A percentile compares a stretch with the other conserved stretches of the same genome.
Evolutionary conservation across 83 land plant genomes (phyloP).

Genomic region (Isoetes engelmannii): DNA sequence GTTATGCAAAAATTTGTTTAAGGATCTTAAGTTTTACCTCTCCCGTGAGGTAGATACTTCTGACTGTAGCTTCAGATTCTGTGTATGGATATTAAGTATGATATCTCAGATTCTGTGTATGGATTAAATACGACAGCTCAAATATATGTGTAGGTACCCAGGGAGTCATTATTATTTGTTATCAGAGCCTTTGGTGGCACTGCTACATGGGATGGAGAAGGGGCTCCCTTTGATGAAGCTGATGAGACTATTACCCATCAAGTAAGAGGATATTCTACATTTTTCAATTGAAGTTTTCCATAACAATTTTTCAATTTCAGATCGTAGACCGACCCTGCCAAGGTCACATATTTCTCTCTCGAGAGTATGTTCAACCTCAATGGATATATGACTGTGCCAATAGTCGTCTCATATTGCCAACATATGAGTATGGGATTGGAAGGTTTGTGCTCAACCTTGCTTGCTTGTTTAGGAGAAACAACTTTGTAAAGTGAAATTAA

Average conservation of each 20-base stretch:
- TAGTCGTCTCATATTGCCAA: slow-evolving; percentile 61
- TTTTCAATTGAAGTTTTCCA: not conserved
- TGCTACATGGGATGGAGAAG: slow-evolving; percentile 94
- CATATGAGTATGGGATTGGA: slow-evolving; percentile 64
- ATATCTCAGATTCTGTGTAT: not conserved
- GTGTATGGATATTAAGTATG: too few species aligned
- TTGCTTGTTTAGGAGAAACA: not conserved
- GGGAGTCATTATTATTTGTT: slow-evolving; percentile 84
- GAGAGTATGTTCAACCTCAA: slow-evolving; percentile 95
- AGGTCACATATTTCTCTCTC: slow-evolving; percentile 62
- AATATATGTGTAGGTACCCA: slow-evolving; percentile 55
- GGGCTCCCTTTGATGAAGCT: slow-evolving; percentile 65
- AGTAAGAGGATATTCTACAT: slow-evolving; percentile 27
- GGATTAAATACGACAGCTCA: too few species aligned
- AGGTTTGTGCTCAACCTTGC: slow-evolving; percentile 39
- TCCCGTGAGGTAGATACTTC: slow-evolving; percentile 60
- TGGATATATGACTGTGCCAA: slow-evolving; percentile 94
- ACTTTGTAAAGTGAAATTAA: too few species aligned
- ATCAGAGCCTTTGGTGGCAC: slow-evolving; percentile 86
- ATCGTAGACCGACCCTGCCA: slow-evolving; percentile 89
- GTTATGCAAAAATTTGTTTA: slow-evolving; percentile 56
- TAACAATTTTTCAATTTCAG: slow-evolving; percentile 32
- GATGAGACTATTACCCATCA: slow-evolving; percentile 87
- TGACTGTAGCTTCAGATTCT: slow-evolving; percentile 4
- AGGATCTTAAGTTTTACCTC: slow-evolving; percentile 65